Percentiles rank a stretch among this genome's conserved stretches.
phyloP scores from a whole-genome alignment of 352 stramenopile species.

The Hyaloperonospora brassicae region DNA sequence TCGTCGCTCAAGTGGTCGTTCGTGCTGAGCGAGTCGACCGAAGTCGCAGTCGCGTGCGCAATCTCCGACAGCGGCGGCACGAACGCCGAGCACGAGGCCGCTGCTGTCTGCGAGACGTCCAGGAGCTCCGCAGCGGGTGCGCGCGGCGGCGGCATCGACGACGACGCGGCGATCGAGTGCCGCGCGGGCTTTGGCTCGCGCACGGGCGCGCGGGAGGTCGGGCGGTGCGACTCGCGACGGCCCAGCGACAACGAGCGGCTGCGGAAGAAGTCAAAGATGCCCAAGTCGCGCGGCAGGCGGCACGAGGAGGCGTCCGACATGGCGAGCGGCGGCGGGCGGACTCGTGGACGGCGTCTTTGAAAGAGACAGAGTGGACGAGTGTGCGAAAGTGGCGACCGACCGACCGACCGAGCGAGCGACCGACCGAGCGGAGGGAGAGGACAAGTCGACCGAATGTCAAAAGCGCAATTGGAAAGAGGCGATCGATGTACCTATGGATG shows the following conservation, averaged over 20 bases:
- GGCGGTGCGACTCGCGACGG: slow-evolving; percentile 20
- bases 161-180: slow-evolving; percentile 11
- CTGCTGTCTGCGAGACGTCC: neutral
- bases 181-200: slow-evolving; percentile 11
- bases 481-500: too few species aligned
- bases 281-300: slow-evolving; percentile 27
- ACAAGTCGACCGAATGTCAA: too few species aligned
- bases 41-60: slow-evolving; percentile 37
- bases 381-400: too few species aligned
- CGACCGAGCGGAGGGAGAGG: too few species aligned
- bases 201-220: slow-evolving; percentile 11
- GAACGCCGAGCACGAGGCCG: neutral
- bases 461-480: too few species aligned
- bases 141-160: slow-evolving; percentile 25
- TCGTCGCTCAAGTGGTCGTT: slow-evolving; percentile 38
- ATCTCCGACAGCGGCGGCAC: slow-evolving; percentile 11
- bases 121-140: slow-evolving; percentile 7
- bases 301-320: slow-evolving; percentile 29
- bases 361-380: neutral
- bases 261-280: slow-evolving; percentile 76
- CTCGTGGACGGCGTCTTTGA: slow-evolving; percentile 2
- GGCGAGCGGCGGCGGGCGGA: neutral
- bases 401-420: too few species aligned
- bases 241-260: slow-evolving; percentile 40
- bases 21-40: slow-evolving; percentile 32